A percentile compares a stretch with the other conserved stretches of the same genome.
Evolutionary conservation across 805 yeast species (phyloP).

Genomic region (Candida sithepensis): DNA sequence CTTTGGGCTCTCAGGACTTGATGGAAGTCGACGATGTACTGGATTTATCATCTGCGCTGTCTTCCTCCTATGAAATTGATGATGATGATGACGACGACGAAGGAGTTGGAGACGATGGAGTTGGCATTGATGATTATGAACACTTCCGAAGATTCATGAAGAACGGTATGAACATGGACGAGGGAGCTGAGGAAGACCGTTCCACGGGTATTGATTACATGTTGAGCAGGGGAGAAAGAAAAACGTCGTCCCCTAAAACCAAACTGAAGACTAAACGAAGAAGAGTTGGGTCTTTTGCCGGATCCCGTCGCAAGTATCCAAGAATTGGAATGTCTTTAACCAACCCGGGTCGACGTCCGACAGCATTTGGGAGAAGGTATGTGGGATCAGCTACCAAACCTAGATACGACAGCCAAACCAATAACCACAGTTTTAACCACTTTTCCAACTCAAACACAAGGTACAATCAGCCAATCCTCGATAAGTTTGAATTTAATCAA

Average conservation of each 20-base stretch:
- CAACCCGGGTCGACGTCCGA: background rate
- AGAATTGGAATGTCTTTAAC: background rate
- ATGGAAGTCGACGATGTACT: constrained; percentile 7
- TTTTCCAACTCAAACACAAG: background rate
- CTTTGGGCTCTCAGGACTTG: constrained; percentile 5
- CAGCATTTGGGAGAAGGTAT: background rate
- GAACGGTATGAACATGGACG: constrained; percentile 8
- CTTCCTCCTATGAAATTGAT: too few species aligned
- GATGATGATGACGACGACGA: constrained; percentile 12
- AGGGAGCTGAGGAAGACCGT: constrained; percentile 26
- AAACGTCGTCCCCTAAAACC: background rate
- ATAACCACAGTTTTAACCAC: background rate
- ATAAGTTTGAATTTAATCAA: background rate
- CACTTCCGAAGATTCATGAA: constrained; percentile 1
- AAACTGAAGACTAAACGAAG: background rate
- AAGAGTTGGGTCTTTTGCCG: background rate
- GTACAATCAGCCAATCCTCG: background rate
- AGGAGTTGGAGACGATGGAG: constrained; percentile 3
- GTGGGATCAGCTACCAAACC: background rate
- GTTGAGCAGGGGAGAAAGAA: constrained; percentile 12
- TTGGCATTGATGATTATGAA: constrained; percentile 8
- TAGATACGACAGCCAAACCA: too few species aligned
- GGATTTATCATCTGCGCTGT: constrained; percentile 10
- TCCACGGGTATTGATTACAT: constrained; percentile 26
- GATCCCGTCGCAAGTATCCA: background rate